Evolutionary conservation across 2,329 filamentous ascomycete genomes (phyloP), one percentile per base, ranked within the genome.

Genomic region (Penicillium griseofulvum): DNA sequence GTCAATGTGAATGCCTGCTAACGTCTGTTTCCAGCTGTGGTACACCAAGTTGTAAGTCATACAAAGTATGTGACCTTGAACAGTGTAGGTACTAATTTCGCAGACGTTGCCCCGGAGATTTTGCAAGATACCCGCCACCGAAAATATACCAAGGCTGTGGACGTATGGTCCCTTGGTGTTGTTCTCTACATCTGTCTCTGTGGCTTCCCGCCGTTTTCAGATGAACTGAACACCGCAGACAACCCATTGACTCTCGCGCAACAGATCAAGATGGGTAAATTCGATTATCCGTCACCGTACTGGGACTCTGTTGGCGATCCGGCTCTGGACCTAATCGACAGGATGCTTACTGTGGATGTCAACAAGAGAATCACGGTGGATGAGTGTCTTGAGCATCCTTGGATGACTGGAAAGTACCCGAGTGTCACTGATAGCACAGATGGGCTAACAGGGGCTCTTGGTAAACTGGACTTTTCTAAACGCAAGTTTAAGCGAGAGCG

Each of bases 131-230:
- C 84, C 17, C 87, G 85, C 66, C 84, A 91, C 58, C 87, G 94
- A 62, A 89, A 89, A 69, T 99, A 99, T 76, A 96, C 92, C 52
- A 90, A 91, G 67, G 92, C 92, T 3, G 94, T 99, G 10, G 94
- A 99, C 71, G 82, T 97, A 39, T 97, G 94, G 94, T 96, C 92
- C 1, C 81, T 97, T 0, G 94, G 94, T n/a, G 94, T 99, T 3
- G 93, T 99, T 4, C 81, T 99, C 24, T 99, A 97, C 75, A 97
- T 97, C 65, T 97, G 91, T 70, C 83, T 97, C 5, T 97, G 94
- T 70, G 94, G 94, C 34, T 97, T 97, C 68, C 94, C 93, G 5
- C 94, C 94, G 0, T 99, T 99, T 75, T 96, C 91, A 0, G 94
- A 99, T 67, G 94, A 99, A 74, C 84, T 97, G 0, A 90, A 87